A percentile compares a stretch with the other conserved stretches of the same genome.
These are phyloP conservation scores for Pythium brachiatum DNA, from an alignment of 352 stramenopile genomes.

Conservation along the genomic window DNA sequence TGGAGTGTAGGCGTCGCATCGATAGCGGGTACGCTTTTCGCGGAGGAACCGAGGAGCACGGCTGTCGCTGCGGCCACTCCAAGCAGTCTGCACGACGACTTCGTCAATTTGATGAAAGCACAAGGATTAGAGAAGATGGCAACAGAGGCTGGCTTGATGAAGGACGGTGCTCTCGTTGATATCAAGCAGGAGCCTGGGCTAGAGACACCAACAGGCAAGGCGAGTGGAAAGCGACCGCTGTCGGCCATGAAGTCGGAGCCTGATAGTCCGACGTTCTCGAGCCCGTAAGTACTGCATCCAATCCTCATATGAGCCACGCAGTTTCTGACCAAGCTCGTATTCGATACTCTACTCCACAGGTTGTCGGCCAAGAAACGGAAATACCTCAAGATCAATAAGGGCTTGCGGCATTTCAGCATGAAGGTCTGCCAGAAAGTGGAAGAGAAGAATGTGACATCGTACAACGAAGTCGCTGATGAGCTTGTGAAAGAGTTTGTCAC, in stretches of 20 bases:
- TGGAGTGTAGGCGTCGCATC: slow-evolving; percentile 18
- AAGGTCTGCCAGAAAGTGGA: slow-evolving; percentile 97
- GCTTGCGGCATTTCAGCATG: slow-evolving; percentile 94
- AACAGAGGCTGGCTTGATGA: slow-evolving; percentile 72
- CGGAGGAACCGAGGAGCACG: slow-evolving; percentile 32
- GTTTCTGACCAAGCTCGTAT: neutral
- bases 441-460: slow-evolving; percentile 93
- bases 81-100: slow-evolving; percentile 83
- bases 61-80: slow-evolving; percentile 46
- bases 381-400: slow-evolving; percentile 89
- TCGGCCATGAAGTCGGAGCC: slow-evolving; percentile 26
- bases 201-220: slow-evolving; percentile 11
- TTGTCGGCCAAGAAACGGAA: slow-evolving; percentile 74
- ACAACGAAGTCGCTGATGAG: slow-evolving; percentile 95
- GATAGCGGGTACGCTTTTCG: slow-evolving; percentile 30
- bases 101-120: slow-evolving; percentile 85
- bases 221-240: slow-evolving; percentile 27
- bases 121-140: slow-evolving; percentile 83
- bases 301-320: neutral
- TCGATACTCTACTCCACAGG: slow-evolving; percentile 18
- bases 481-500: slow-evolving; percentile 89
- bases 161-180: slow-evolving; percentile 65
- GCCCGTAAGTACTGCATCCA: slow-evolving; percentile 42
- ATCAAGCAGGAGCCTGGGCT: slow-evolving; percentile 41
- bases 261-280: slow-evolving; percentile 52